Evolutionary conservation across 352 stramenopile genomes (phyloP).

Genomic region (Phytophthora fragariaefolia): DNA sequence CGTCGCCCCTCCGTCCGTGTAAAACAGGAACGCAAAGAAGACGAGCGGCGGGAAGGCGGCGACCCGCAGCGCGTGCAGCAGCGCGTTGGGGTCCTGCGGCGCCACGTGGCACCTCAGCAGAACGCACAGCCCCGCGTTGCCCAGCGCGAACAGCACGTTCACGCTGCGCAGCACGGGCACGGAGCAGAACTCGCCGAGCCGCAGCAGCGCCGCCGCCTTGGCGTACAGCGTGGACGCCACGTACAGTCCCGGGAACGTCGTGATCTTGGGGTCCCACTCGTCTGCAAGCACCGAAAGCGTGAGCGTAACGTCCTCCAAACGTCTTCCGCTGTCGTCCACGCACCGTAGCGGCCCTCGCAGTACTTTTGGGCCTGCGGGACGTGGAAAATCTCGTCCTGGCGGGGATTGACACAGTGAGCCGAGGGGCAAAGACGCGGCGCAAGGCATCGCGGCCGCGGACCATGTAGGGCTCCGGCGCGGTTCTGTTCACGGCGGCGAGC

Average conservation of each 20-base stretch:
- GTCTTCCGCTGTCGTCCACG: constrained; percentile 3
- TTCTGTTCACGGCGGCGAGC: constrained; percentile 44
- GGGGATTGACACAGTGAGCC: neutral
- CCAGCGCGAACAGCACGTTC: constrained; percentile 84
- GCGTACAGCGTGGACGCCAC: constrained; percentile 58
- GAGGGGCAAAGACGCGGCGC: no score
- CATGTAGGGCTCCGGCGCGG: constrained; percentile 68
- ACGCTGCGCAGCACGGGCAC: constrained; percentile 64
- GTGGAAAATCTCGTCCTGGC: constrained; percentile 89
- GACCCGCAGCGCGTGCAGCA: constrained; percentile 77
- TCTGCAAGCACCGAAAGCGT: constrained; percentile 36
- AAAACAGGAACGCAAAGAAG: constrained; percentile 92
- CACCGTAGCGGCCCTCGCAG: constrained; percentile 73
- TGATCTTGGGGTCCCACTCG: constrained; percentile 93
- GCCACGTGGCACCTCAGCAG: constrained; percentile 51
- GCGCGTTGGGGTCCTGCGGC: constrained; percentile 49
- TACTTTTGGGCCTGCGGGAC: constrained; percentile 84
- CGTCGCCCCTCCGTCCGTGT: constrained; percentile 87
- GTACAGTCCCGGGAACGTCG: constrained; percentile 92
- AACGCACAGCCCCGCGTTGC: constrained; percentile 59
- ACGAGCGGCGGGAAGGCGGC: constrained; percentile 83
- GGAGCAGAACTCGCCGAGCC: constrained; percentile 56
- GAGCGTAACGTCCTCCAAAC: neutral
- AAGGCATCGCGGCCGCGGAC: no score
- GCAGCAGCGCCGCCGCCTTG: constrained; percentile 21